Evolutionary conservation across 192 early-diverging fungal species (phyloP), one percentile per base, ranked within the genome.

Genomic region (Podila epicladia): DNA sequence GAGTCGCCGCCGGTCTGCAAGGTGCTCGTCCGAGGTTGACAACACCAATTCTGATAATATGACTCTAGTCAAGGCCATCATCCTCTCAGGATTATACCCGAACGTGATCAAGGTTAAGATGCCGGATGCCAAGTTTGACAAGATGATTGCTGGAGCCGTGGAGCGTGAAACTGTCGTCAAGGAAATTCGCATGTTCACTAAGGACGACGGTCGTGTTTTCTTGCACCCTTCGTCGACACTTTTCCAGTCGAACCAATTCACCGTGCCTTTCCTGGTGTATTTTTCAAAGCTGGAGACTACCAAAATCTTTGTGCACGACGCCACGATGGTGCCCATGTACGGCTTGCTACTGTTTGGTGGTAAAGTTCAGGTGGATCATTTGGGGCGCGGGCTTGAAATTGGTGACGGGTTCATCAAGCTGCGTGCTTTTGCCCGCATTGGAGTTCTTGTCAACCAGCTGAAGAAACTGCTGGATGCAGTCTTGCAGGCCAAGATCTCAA

Each of bases 281-380:
- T 91, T 92, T 64, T 82, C 84, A 0, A 89, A 92, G 72, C 84
- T 93, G 70, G 75, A 87, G 24, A 93, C 92, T 19, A 86, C 79
- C 32, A 93, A 93, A 80, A 86, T 89, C 37, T 94, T 89, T 78
- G 71, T 92, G 22, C 84, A 90, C 24, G 92, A 93, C 82, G 85
- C 88, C 4, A 93, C 92, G 0, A 85, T 78, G 62, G 87, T 91
- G 7, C 89, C 92, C 0, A 65, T 91, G 50, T 95, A 91, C 74
- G 90, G 92, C 0, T 32, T 97, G 32, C 72, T 97, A 22, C 83
- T 97, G 82, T 94, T 97, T 87, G 96, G 96, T 15, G 95, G 95
- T 9, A 75, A 83, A n/a, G 84, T 96, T 6, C 64, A 77, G 4
- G 91, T 95, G 8, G 93, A 95, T 69, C 89, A 92, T 72, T 78